Conservation (phyloP, 1,284 basidiomycete genomes). For the Pascua guehoae region DNA sequence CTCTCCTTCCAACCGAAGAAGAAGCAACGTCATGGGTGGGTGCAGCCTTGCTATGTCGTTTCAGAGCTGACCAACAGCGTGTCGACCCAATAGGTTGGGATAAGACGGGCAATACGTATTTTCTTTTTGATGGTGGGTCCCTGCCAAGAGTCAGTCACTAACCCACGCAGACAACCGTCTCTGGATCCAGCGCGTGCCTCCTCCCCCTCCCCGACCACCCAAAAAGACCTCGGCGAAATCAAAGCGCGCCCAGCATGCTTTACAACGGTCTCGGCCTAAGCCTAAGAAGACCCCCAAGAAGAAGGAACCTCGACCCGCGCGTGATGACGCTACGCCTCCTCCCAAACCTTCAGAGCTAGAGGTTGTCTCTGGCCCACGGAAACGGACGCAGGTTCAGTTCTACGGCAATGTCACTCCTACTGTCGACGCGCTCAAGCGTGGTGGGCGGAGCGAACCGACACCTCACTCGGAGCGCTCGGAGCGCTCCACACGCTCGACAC, state of each 20-base stretch:
- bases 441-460: conserved; percentile 8
- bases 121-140: conserved; percentile 53
- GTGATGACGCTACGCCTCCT: conserved; percentile 11
- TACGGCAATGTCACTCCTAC: conserved; percentile 42
- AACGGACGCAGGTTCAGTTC: conserved; percentile 35
- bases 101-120: conserved; percentile 54
- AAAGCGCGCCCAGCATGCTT: conserved; percentile 26
- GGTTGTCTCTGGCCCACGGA: conserved; percentile 26
- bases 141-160: background rate
- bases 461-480: conserved; percentile 16
- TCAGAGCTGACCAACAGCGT: conserved; percentile 34
- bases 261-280: conserved; percentile 6
- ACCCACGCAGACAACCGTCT: conserved; percentile 52
- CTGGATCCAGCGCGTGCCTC: conserved; percentile 54
- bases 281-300: conserved; percentile 29
- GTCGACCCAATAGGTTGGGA: conserved; percentile 57
- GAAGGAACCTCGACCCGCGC: background rate
- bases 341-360: background rate
- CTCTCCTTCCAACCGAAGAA: conserved; percentile 52
- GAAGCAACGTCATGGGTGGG: conserved; percentile 53
- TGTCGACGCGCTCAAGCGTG: conserved; percentile 35
- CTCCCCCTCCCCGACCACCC: conserved; percentile 23
- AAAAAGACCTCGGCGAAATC: conserved; percentile 41
- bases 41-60: background rate
- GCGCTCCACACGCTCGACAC: conserved; percentile 20